phyloP scores from a whole-genome alignment of 352 stramenopile species.

The Globisporangium solare region DNA sequence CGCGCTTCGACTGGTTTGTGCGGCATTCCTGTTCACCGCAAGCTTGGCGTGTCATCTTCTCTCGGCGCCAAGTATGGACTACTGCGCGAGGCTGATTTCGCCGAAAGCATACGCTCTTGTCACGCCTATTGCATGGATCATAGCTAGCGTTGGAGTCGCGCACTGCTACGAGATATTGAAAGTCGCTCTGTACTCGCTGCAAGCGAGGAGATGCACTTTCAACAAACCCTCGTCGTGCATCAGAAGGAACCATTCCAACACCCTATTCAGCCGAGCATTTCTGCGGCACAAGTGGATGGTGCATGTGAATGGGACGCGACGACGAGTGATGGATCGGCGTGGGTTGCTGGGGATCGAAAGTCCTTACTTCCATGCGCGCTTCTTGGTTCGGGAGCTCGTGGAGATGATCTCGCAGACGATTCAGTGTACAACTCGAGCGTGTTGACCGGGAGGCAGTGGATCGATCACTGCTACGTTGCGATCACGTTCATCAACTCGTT shows the following conservation, averaged over 20 bases:
- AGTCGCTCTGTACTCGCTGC: constrained; percentile 5
- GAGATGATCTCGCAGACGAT: constrained; percentile 22
- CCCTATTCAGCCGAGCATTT: too few relatives aligned
- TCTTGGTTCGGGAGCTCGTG: constrained; percentile 15
- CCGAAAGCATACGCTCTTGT: constrained; percentile 3
- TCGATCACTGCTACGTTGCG: constrained; percentile 21
- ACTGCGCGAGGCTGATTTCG: constrained; percentile 14
- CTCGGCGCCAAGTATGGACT: constrained; percentile 9
- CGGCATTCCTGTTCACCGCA: constrained; percentile 6
- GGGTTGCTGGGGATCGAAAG: constrained; percentile 1
- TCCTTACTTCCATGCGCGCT: constrained; percentile 15
- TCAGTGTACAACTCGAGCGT: constrained; percentile 16
- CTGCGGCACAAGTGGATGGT: too few relatives aligned
- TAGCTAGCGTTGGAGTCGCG: neutral
- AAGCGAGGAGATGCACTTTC: neutral
- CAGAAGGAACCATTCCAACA: too few relatives aligned
- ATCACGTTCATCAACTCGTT: constrained; percentile 13
- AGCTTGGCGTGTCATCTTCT: constrained; percentile 10
- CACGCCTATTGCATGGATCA: neutral
- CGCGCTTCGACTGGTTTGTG: constrained; percentile 5
- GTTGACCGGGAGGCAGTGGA: constrained; percentile 13
- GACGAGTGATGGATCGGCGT: too few relatives aligned
- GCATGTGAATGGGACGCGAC: too few relatives aligned
- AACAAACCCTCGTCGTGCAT: too few relatives aligned
- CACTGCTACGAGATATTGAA: constrained; percentile 10